Conservation (phyloP, 1,284 basidiomycete genomes). For the Ceratobasidium sp. region DNA sequence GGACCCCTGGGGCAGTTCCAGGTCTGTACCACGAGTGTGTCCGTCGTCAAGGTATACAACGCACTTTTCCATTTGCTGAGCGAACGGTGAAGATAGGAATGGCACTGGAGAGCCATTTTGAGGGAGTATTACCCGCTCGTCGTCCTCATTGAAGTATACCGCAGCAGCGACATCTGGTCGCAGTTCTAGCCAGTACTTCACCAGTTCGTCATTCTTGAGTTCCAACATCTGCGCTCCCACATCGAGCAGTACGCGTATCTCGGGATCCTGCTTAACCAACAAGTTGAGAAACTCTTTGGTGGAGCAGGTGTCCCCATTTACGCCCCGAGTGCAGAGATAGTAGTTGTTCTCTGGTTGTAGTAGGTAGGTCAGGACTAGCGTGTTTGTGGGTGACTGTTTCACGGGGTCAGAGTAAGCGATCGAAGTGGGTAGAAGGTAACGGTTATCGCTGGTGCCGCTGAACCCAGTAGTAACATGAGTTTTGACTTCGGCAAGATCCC, state of each 20-base stretch:
- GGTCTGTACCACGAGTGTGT: slow-evolving; percentile 64
- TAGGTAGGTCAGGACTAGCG: slow-evolving; percentile 58
- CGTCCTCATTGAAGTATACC: slow-evolving; percentile 59
- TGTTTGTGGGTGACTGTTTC: slow-evolving; percentile 59
- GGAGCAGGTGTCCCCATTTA: slow-evolving; percentile 48
- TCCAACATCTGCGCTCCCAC: slow-evolving; percentile 67
- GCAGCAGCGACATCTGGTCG: slow-evolving; percentile 53
- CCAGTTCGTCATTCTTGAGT: slow-evolving; percentile 56
- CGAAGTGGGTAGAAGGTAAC: slow-evolving; percentile 58
- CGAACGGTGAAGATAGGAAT: slow-evolving; percentile 57
- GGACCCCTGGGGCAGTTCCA: slow-evolving; percentile 57
- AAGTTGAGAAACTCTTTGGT: slow-evolving; percentile 53
- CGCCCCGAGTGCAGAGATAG: slow-evolving; percentile 51
- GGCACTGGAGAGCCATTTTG: slow-evolving; percentile 55
- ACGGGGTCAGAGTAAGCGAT: slow-evolving; percentile 57
- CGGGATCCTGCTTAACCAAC: slow-evolving; percentile 52
- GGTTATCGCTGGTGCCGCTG: slow-evolving; percentile 64
- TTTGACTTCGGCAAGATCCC: slow-evolving; percentile 60
- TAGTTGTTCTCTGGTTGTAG: slow-evolving; percentile 57
- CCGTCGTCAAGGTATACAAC: slow-evolving; percentile 65
- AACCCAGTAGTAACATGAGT: slow-evolving; percentile 59
- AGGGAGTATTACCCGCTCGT: slow-evolving; percentile 57
- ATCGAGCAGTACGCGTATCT: slow-evolving; percentile 60
- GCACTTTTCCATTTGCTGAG: slow-evolving; percentile 56
- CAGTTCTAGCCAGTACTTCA: slow-evolving; percentile 55